phyloP scores from a whole-genome alignment of 2,329 filamentous ascomycete species.

The Drechslerella coelobrocha region DNA sequence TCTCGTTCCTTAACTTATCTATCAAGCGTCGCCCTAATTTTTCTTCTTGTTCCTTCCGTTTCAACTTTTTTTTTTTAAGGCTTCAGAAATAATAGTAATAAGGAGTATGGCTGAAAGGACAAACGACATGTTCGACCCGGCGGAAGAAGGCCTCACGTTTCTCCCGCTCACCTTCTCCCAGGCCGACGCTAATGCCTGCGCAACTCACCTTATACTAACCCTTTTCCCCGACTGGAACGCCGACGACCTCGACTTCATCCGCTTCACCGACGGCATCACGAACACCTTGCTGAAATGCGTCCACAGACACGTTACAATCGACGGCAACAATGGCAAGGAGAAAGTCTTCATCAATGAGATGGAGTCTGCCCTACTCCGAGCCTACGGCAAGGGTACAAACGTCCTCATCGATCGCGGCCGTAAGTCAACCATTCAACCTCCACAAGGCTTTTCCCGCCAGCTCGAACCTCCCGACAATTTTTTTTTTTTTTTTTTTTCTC shows the following conservation, averaged over 20 bases:
- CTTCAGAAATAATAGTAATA: not conserved
- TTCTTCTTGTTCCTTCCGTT: not conserved
- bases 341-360: constrained; percentile 64
- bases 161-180: constrained; percentile 81
- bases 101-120: constrained; percentile 5
- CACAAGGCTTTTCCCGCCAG: not conserved
- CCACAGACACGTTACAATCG: constrained; percentile 46
- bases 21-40: not conserved
- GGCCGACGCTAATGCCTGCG: constrained; percentile 77
- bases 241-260: constrained; percentile 77
- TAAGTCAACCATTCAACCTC: constrained; percentile 64
- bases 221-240: constrained; percentile 83
- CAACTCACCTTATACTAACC: constrained; percentile 77
- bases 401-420: constrained; percentile 94
- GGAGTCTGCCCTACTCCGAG: constrained; percentile 85
- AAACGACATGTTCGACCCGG: constrained; percentile 19
- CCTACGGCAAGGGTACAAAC: constrained; percentile 93
- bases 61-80: not conserved
- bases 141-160: constrained; percentile 56
- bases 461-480: constrained; percentile 30
- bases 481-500: too few species aligned
- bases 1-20: constrained; percentile 2
- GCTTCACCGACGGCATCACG: constrained; percentile 97
- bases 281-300: constrained; percentile 72
- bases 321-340: constrained; percentile 55